Evolutionary conservation across 2,329 filamentous ascomycete species (phyloP).

Genomic region (Colletotrichum costaricense): DNA sequence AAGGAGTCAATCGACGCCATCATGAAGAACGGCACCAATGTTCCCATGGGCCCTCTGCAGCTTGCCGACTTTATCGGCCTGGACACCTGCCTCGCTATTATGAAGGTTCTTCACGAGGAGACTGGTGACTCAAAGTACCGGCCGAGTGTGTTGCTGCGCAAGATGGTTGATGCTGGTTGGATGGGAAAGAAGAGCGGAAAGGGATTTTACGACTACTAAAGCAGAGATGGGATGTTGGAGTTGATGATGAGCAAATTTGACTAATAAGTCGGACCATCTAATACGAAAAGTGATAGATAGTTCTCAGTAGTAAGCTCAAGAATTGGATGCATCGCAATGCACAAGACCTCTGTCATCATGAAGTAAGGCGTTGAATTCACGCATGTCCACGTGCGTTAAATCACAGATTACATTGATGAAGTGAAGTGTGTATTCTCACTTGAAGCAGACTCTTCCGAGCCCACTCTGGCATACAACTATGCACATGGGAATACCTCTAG

Average conservation of each 20-base stretch:
- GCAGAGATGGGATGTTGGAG: slow-evolving; percentile 34
- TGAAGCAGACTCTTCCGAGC: no score
- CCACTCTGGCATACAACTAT: no score
- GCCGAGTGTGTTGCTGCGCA: slow-evolving; percentile 85
- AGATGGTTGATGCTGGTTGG: slow-evolving; percentile 99
- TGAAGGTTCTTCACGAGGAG: slow-evolving; percentile 92
- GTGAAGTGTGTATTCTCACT: no score
- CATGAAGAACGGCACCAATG: slow-evolving; percentile 99
- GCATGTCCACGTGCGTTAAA: no score
- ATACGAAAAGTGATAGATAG: neutral
- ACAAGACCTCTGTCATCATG: neutral
- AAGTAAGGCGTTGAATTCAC: no score
- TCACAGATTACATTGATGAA: no score
- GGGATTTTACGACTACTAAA: slow-evolving; percentile 90
- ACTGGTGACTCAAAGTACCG: slow-evolving; percentile 97
- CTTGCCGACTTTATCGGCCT: slow-evolving; percentile 97
- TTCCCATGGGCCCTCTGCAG: slow-evolving; percentile 95
- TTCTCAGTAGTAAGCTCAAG: neutral
- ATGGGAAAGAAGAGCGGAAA: slow-evolving; percentile 97
- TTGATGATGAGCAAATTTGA: neutral
- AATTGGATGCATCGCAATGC: neutral
- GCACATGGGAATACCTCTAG: no score
- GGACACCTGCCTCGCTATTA: slow-evolving; percentile 95
- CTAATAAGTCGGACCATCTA: neutral
- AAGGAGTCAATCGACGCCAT: slow-evolving; percentile 95